Evolutionary conservation across 495 filamentous ascomycete species (phyloP).

Genomic region (Daldinia grandis): DNA sequence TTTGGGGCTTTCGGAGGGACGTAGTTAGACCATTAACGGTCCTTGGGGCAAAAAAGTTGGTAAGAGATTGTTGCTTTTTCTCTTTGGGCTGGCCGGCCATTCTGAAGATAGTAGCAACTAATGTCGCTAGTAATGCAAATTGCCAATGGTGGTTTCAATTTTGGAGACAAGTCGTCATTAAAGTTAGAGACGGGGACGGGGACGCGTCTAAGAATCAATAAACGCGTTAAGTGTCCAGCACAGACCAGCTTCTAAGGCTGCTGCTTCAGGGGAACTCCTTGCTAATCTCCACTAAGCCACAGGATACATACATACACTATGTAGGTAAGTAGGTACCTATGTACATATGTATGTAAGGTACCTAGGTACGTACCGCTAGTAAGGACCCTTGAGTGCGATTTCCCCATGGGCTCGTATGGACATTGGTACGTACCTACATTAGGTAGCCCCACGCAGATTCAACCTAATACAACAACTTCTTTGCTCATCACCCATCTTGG

Average conservation of each 20-base stretch:
- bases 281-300: conserved; percentile 1
- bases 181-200: conserved; percentile 4
- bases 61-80: conserved; percentile 83
- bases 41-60: conserved; percentile 83
- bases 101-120: conserved; percentile 3
- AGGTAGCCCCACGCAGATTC: neutral
- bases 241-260: conserved; percentile 7
- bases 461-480: neutral
- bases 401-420: too few species aligned
- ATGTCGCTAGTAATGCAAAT: neutral
- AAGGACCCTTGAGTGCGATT: neutral
- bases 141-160: neutral
- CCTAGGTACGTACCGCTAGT: neutral
- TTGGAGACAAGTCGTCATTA: neutral
- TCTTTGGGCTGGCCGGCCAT: conserved; percentile 53
- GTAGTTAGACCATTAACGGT: conserved; percentile 48
- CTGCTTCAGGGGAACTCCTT: conserved; percentile 7
- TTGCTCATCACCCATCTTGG: neutral
- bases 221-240: conserved; percentile 40
- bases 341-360: too few species aligned
- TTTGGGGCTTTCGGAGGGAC: conserved; percentile 26
- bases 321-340: too few species aligned
- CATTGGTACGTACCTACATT: too few species aligned
- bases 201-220: conserved; percentile 26
- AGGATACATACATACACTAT: too few species aligned